phyloP scores from a whole-genome alignment of 2,329 filamentous ascomycete species.

The Xylariaceae sp. region DNA sequence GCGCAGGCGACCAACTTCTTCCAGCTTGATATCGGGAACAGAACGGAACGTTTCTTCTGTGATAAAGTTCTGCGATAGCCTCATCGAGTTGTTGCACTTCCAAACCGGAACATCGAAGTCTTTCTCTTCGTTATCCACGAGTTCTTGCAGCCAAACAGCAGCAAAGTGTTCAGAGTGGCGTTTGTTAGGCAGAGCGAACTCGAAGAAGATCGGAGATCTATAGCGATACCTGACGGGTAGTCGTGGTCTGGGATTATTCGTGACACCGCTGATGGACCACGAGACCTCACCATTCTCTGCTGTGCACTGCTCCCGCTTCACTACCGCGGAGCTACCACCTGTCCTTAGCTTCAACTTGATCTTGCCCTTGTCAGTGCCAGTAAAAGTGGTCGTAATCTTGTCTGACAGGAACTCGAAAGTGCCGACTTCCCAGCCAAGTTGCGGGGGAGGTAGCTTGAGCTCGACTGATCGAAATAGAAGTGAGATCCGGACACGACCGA shows the following conservation, averaged over 20 bases:
- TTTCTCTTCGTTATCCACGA: slow-evolving; percentile 73
- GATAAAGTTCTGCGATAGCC: slow-evolving; percentile 88
- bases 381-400: slow-evolving; percentile 60
- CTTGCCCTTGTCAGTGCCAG: slow-evolving; percentile 52
- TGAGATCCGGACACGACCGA: slow-evolving; percentile 83
- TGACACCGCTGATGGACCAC: slow-evolving; percentile 45
- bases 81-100: slow-evolving; percentile 69
- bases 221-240: slow-evolving; percentile 90
- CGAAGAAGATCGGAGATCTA: slow-evolving; percentile 83
- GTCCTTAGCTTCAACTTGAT: slow-evolving; percentile 77
- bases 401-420: slow-evolving; percentile 84
- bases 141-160: slow-evolving; percentile 78
- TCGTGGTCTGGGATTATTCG: slow-evolving; percentile 48
- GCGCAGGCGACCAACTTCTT: slow-evolving; percentile 74
- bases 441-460: slow-evolving; percentile 74
- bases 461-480: slow-evolving; percentile 88
- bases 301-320: slow-evolving; percentile 61
- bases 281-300: slow-evolving; percentile 50
- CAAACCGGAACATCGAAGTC: slow-evolving; percentile 88
- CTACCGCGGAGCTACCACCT: slow-evolving; percentile 72
- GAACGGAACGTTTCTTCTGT: slow-evolving; percentile 69
- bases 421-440: slow-evolving; percentile 92
- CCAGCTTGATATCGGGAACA: slow-evolving; percentile 70
- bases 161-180: slow-evolving; percentile 72
- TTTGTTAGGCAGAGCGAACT: slow-evolving; percentile 69